A percentile compares a stretch with the other conserved stretches of the same genome.
Evolutionary conservation across 495 filamentous ascomycete species (phyloP).

Genomic region (Polyplosphaeria fusca): DNA sequence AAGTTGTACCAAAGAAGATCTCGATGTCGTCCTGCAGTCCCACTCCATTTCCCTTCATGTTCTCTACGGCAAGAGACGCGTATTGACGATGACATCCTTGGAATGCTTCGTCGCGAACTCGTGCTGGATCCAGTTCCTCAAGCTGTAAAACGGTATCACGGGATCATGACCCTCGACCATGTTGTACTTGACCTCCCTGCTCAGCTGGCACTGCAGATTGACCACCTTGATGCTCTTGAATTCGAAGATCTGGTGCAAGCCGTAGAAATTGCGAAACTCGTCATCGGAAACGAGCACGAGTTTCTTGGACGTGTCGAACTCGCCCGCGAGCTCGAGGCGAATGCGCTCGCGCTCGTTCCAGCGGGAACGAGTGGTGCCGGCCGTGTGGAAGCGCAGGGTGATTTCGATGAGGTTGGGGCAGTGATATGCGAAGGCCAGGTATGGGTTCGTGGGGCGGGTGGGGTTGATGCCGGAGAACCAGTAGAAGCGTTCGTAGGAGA

Average conservation of each 20-base stretch:
- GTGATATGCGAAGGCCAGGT: not conserved
- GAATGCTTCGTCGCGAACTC: too few relatives aligned
- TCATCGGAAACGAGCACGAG: not conserved
- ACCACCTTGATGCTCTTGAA: not conserved
- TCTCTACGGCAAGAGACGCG: too few relatives aligned
- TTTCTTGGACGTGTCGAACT: not conserved
- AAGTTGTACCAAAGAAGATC: too few relatives aligned
- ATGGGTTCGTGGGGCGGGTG: not conserved
- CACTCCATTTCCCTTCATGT: too few relatives aligned
- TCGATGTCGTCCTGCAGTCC: too few relatives aligned
- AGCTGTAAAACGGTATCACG: too few relatives aligned
- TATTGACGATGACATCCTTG: too few relatives aligned
- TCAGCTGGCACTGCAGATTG: not conserved
- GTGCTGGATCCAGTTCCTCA: too few relatives aligned
- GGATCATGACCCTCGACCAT: too few relatives aligned
- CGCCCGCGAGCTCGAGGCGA: not conserved
- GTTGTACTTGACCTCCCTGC: too few relatives aligned
- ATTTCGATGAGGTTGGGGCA: conserved; percentile 7
- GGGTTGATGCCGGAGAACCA: conserved; percentile 15
- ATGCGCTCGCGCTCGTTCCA: not conserved
- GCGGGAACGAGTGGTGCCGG: not conserved
- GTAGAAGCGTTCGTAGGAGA: conserved; percentile 3
- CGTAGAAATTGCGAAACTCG: not conserved
- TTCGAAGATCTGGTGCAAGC: not conserved
- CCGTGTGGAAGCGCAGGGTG: conserved; percentile 6